phyloP scores from a whole-genome alignment of 108 stramenopile genomes.

The Cyclostephanos tholiformis region DNA sequence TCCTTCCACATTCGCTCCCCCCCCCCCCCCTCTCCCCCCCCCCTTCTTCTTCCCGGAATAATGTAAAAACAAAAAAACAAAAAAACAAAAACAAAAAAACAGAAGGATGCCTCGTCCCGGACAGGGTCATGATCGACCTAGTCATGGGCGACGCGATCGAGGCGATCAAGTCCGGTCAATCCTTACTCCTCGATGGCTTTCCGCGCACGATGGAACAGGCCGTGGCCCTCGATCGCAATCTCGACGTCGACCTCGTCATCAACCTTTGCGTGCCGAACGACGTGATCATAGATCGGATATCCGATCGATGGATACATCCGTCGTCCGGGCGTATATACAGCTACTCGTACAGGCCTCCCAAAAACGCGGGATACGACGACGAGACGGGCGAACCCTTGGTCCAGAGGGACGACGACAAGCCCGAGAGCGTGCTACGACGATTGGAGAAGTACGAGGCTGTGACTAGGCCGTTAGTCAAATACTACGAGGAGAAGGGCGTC shows the following conservation, averaged over 20 bases:
- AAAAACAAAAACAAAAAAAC: neutral
- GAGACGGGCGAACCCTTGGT: constrained; percentile 93
- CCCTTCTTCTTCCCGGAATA: too few species aligned
- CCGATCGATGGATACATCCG: constrained; percentile 96
- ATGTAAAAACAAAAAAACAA: neutral
- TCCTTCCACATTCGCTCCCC: too few species aligned
- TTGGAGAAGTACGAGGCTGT: constrained; percentile 88
- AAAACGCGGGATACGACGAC: constrained; percentile 85
- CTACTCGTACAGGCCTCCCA: constrained; percentile 96
- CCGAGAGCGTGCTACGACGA: constrained; percentile 82
- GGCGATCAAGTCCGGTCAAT: constrained; percentile 60
- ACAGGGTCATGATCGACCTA: constrained; percentile 89
- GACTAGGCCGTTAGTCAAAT: constrained; percentile 86
- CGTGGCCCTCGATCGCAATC: constrained; percentile 76
- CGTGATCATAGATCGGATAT: constrained; percentile 92
- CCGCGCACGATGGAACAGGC: constrained; percentile 95
- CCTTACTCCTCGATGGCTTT: constrained; percentile 94
- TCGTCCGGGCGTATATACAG: constrained; percentile 93
- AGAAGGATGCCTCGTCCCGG: constrained; percentile 88
- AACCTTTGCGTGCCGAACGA: constrained; percentile 94
- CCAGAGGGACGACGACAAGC: constrained; percentile 97
- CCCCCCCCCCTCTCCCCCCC: too few species aligned
- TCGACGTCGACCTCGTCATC: constrained; percentile 90
- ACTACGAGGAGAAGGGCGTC: constrained; percentile 83
- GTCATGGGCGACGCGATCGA: constrained; percentile 80